These are phyloP conservation scores for Wickerhamomyces chaumierensis DNA, from an alignment of 805 yeast genomes.

Conservation along the genomic window DNA sequence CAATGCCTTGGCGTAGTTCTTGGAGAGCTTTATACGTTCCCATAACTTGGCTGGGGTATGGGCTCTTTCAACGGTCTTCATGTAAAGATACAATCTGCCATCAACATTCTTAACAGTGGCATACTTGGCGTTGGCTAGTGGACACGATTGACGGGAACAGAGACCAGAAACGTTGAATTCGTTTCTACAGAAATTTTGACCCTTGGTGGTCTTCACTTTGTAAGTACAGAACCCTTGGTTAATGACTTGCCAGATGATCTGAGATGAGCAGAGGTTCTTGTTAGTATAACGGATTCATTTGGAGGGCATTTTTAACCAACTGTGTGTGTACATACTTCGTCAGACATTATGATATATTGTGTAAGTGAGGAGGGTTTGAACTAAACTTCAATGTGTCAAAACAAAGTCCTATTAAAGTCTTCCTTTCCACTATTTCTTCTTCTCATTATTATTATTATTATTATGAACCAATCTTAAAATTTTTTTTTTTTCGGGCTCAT, in stretches of 20 bases:
- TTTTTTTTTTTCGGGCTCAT: no score
- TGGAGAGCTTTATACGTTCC: conserved; percentile 88
- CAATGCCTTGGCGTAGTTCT: conserved; percentile 81
- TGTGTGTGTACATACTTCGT: conserved; percentile 19
- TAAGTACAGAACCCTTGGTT: conserved; percentile 94
- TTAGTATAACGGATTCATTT: conserved; percentile 3
- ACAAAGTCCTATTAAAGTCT: no score
- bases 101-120: conserved; percentile 78
- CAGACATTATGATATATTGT: conserved; percentile 10
- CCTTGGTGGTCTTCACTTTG: conserved; percentile 80
- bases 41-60: conserved; percentile 90
- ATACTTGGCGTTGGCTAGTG: conserved; percentile 86
- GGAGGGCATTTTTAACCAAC: no score
- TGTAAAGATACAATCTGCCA: conserved; percentile 74
- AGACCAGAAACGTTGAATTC: conserved; percentile 94
- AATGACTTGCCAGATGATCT: conserved; percentile 95
- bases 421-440: not conserved
- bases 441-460: not conserved
- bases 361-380: no score
- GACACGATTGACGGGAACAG: conserved; percentile 90
- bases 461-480: not conserved
- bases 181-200: conserved; percentile 88
- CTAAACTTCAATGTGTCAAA: no score
- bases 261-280: conserved; percentile 1
- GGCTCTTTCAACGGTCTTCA: conserved; percentile 96